Evolutionary conservation across 1,139 yeast species (phyloP).

Genomic region (Magnusiomyces sp.): DNA sequence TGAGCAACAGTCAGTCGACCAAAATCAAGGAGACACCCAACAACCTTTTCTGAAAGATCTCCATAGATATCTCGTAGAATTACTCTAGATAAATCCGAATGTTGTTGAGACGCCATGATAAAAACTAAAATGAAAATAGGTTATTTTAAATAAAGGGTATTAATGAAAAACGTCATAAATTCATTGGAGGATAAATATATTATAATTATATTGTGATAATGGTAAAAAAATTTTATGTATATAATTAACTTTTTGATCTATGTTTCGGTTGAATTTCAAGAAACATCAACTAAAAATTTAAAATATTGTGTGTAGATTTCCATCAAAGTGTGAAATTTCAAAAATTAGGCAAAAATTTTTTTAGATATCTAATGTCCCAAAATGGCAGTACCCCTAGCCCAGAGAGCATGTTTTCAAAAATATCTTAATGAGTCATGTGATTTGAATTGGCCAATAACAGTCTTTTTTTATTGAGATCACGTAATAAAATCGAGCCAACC

Average conservation of each 20-base stretch:
- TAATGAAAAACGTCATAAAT: not conserved
- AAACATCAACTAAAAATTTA: not conserved
- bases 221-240: constrained; percentile 1
- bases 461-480: too few relatives aligned
- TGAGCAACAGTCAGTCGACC: constrained; percentile 32
- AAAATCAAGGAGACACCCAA: constrained; percentile 27
- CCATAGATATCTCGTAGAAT: constrained; percentile 33
- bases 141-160: not conserved
- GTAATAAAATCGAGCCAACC: too few relatives aligned
- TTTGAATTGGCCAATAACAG: too few relatives aligned
- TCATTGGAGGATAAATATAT: not conserved
- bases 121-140: not conserved
- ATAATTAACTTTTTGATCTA: not conserved
- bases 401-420: too few relatives aligned
- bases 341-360: too few relatives aligned
- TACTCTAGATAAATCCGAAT: constrained; percentile 30
- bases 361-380: too few relatives aligned
- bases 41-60: constrained; percentile 31
- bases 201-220: not conserved
- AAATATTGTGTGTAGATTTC: not conserved
- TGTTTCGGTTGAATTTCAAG: not conserved
- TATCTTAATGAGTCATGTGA: too few relatives aligned
- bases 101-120: constrained; percentile 28
- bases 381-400: too few relatives aligned
- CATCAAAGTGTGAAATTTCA: too few relatives aligned